These are phyloP conservation scores for Prunus campanulata DNA, from an alignment of 306 rosid genomes.

Conservation along the genomic window DNA sequence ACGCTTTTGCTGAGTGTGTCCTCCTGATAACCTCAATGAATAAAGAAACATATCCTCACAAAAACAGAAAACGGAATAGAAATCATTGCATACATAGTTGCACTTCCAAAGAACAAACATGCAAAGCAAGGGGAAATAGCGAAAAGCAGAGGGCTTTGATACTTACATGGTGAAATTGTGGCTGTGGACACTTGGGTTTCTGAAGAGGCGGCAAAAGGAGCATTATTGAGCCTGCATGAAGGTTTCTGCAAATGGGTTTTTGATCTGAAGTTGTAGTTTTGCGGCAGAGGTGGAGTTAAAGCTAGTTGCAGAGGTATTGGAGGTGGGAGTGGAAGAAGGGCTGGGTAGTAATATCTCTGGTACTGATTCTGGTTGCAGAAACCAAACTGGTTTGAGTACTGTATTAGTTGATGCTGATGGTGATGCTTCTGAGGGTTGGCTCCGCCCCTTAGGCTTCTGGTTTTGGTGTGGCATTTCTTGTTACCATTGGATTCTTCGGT, in stretches of 20 bases:
- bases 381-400: slow-evolving; percentile 51
- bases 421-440: slow-evolving; percentile 50
- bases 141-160: slow-evolving; percentile 23
- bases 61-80: background rate
- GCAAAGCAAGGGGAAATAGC: slow-evolving; percentile 17
- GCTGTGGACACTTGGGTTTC: slow-evolving; percentile 48
- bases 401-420: slow-evolving; percentile 48
- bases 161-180: slow-evolving; percentile 49
- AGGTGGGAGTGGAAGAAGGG: slow-evolving; percentile 86
- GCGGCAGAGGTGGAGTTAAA: slow-evolving; percentile 63
- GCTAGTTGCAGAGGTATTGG: slow-evolving; percentile 73
- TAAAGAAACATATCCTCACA: background rate
- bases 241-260: slow-evolving; percentile 71
- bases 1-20: no score
- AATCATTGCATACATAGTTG: background rate
- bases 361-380: slow-evolving; percentile 63
- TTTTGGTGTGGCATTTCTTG: slow-evolving; percentile 56
- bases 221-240: slow-evolving; percentile 58
- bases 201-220: slow-evolving; percentile 53
- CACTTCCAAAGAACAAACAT: slow-evolving; percentile 22
- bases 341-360: slow-evolving; percentile 65
- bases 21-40: slow-evolving; percentile 19
- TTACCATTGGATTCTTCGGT: slow-evolving; percentile 60
- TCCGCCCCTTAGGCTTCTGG: slow-evolving; percentile 40
- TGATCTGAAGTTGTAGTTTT: slow-evolving; percentile 43